Conservation (phyloP, 768 basidiomycete genomes). For the Suillus variegatus region DNA sequence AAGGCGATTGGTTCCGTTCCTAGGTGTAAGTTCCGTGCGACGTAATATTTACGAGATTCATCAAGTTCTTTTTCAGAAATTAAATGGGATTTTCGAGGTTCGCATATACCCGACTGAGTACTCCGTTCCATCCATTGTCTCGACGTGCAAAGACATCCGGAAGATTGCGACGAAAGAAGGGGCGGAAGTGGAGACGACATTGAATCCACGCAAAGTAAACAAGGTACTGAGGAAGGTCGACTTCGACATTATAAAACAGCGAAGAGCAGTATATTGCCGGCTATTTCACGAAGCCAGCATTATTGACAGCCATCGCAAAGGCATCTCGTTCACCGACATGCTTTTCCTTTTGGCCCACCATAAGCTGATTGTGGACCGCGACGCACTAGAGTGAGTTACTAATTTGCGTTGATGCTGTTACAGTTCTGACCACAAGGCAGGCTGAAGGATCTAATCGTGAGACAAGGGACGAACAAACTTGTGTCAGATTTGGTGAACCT, state of each 20-base stretch:
- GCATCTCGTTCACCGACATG: conserved; percentile 92
- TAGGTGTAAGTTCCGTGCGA: conserved; percentile 57
- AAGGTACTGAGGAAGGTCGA: conserved; percentile 65
- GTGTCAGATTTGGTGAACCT: conserved; percentile 85
- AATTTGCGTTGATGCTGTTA: background rate
- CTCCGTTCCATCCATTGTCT: conserved; percentile 60
- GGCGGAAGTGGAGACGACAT: background rate
- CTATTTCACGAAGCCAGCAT: conserved; percentile 88
- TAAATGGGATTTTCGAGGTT: conserved; percentile 87
- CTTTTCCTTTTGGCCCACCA: conserved; percentile 86
- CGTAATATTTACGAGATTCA: background rate
- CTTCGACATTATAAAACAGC: conserved; percentile 56
- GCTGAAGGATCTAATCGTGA: conserved; percentile 74
- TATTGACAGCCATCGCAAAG: conserved; percentile 66
- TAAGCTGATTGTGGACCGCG: conserved; percentile 86
- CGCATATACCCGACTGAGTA: conserved; percentile 77
- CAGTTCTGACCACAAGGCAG: conserved; percentile 39
- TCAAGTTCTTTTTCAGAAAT: conserved; percentile 49
- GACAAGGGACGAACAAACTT: conserved; percentile 75
- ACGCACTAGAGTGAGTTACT: conserved; percentile 77
- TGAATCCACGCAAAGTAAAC: conserved; percentile 68
- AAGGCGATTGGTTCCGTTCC: conserved; percentile 72
- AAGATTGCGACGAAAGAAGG: conserved; percentile 42
- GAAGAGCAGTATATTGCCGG: conserved; percentile 70
- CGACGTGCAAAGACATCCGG: conserved; percentile 41